These are phyloP conservation scores for Cajanus cajan DNA, from an alignment of 306 rosid genomes.

Conservation along the genomic window DNA sequence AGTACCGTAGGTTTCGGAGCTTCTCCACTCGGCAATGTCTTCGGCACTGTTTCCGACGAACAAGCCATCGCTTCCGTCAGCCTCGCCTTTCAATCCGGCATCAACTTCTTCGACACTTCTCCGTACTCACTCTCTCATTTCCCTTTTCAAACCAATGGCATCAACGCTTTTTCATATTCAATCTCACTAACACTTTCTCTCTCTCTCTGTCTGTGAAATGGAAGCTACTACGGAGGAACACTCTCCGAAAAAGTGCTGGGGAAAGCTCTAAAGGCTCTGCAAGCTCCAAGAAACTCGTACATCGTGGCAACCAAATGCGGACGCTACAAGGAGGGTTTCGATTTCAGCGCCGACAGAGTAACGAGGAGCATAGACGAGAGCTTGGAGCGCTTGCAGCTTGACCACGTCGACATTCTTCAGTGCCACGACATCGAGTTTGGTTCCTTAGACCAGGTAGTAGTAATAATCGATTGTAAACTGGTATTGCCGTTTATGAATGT, in stretches of 20 bases:
- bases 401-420: conserved; percentile 83
- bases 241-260: conserved; percentile 82
- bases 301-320: conserved; percentile 92
- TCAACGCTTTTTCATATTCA: too few relatives aligned
- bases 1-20: conserved; percentile 91
- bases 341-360: conserved; percentile 88
- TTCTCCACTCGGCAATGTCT: conserved; percentile 90
- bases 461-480: background rate
- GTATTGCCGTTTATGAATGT: background rate
- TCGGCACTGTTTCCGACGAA: conserved; percentile 69
- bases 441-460: conserved; percentile 66
- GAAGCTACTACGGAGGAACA: conserved; percentile 80
- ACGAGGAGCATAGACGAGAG: conserved; percentile 87
- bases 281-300: conserved; percentile 69
- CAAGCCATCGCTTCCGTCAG: conserved; percentile 74
- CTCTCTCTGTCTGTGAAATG: too few relatives aligned
- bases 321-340: conserved; percentile 74
- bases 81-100: conserved; percentile 69
- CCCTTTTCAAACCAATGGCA: background rate
- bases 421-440: conserved; percentile 97
- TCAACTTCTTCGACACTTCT: conserved; percentile 93
- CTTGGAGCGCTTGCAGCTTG: conserved; percentile 82
- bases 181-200: too few relatives aligned
- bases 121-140: conserved; percentile 45
- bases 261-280: conserved; percentile 69